Base-by-base conservation (phyloP, 208 protist genomes). In the Leishmania tropica region DNA sequence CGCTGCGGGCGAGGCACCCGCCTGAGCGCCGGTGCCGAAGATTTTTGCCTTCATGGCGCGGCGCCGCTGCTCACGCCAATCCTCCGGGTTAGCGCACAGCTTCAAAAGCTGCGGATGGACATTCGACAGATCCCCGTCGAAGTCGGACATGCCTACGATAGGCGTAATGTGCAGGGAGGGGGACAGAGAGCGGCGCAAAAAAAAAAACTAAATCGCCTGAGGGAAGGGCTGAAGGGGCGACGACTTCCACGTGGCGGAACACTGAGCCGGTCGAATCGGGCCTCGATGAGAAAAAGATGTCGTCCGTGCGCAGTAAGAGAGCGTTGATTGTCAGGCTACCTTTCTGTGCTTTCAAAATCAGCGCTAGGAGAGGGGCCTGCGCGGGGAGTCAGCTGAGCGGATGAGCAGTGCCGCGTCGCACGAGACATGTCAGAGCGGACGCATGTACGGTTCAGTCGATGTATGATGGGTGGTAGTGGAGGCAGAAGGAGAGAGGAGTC, bases 51-150 rank as follows among this genome's bases (percentile, higher is more conserved):
- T 90, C 83, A 97, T 92, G 31, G 92, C 91, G 6, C 85, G 85
- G 15, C 91, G 87, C 3, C 94, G 91, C 86, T 97, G 90, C 84
- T 97, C 91, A 24, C 90, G 87, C 92, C 94, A 97, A 10, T 83
- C 87, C 53, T 90, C 84, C 17, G 94, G 81, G 77, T 96, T 89
- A 31, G 89, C 92, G 76, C 85, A 85, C 67, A 97, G 82, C 76
- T 87, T 86, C 74, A 97, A 81, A 42, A 97, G 78, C 15, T 83
- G 86, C 31, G 92, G 92, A 53, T 97, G 94, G 1, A 97, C 94
- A 54, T 96, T 81, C 35, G 81, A 83, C 37, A 97, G 40, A 45
- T 94, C 87, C 37, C 94, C 94, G 82, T 97, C 94, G 42, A 54
- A 35, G 78, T 90, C 86, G 65, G 83, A 85, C 85, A 91, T 86